These are phyloP conservation scores for Chytridium lagenaria DNA, from an alignment of 371 early-diverging fungal genomes.

Conservation along the genomic window DNA sequence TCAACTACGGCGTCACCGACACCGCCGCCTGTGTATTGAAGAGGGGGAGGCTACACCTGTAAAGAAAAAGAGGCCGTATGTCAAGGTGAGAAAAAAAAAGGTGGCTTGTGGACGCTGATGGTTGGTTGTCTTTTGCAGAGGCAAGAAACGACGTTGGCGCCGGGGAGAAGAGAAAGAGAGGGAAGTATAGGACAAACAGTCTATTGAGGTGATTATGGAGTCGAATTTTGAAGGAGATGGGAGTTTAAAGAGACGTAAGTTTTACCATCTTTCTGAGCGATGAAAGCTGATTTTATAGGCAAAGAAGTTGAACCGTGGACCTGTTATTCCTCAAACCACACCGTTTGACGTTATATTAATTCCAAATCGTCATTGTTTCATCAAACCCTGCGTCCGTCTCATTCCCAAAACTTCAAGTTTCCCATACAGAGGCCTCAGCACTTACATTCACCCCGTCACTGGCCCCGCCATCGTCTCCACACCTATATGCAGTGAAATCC, in stretches of 20 bases:
- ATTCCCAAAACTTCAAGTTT: constrained; percentile 1
- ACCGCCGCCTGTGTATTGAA: too few species aligned
- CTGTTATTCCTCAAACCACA: background rate
- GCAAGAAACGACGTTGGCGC: background rate
- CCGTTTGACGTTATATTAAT: constrained; percentile 19
- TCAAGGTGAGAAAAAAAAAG: background rate
- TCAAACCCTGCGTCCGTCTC: constrained; percentile 20
- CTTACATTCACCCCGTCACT: background rate
- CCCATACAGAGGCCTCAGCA: background rate
- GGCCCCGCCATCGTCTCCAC: background rate
- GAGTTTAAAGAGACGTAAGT: background rate
- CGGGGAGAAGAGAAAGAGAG: constrained; percentile 19
- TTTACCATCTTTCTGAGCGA: background rate
- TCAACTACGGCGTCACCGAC: background rate
- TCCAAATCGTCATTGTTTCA: constrained; percentile 4
- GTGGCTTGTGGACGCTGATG: background rate
- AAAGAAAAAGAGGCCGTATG: constrained; percentile 9
- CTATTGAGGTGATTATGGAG: background rate
- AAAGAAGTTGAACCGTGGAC: background rate
- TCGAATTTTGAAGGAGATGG: background rate
- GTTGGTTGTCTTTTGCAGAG: background rate
- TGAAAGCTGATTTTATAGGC: too few species aligned
- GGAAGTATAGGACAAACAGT: constrained; percentile 25
- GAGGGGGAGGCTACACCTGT: background rate
- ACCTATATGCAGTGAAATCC: constrained; percentile 11